Conservation (phyloP, 306 rosid genomes). For the Ziziphus jujuba region DNA sequence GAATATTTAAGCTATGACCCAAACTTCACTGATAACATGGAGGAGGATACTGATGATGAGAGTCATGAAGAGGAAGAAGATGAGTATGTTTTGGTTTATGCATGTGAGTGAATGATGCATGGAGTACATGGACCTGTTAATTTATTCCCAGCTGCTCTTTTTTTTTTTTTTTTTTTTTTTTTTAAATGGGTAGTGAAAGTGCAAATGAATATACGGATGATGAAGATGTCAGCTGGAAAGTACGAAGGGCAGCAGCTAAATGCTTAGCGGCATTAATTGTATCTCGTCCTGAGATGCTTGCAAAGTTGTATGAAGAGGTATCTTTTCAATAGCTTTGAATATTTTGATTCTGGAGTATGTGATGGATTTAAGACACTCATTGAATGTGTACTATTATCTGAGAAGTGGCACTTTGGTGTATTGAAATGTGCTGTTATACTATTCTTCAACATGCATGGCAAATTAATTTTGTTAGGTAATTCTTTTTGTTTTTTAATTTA, state of each 20-base stretch:
- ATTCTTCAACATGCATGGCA: neutral
- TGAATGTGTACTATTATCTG: neutral
- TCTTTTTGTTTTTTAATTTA: neutral
- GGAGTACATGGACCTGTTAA: constrained; percentile 19
- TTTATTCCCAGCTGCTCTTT: constrained; percentile 20
- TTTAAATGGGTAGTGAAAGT: constrained; percentile 98
- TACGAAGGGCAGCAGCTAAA: constrained; percentile 97
- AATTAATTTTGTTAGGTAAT: neutral
- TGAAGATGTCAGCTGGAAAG: constrained; percentile 99
- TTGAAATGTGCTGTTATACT: neutral
- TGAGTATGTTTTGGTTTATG: constrained; percentile 60
- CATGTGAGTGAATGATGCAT: constrained; percentile 15
- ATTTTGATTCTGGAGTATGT: neutral
- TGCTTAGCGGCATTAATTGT: constrained; percentile 95
- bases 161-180: too few relatives aligned
- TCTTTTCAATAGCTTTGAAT: constrained; percentile 12
- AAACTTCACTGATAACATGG: constrained; percentile 98
- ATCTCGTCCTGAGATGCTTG: constrained; percentile 95
- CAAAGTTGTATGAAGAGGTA: constrained; percentile 93
- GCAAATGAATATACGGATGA: constrained; percentile 98
- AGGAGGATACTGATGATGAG: constrained; percentile 96
- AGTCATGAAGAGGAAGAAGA: constrained; percentile 93
- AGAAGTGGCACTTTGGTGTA: neutral
- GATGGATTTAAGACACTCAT: neutral
- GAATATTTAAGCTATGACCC: constrained; percentile 95